Conservation (phyloP, 2,329 filamentous ascomycete genomes). For the Uncinocarpus reesii region DNA sequence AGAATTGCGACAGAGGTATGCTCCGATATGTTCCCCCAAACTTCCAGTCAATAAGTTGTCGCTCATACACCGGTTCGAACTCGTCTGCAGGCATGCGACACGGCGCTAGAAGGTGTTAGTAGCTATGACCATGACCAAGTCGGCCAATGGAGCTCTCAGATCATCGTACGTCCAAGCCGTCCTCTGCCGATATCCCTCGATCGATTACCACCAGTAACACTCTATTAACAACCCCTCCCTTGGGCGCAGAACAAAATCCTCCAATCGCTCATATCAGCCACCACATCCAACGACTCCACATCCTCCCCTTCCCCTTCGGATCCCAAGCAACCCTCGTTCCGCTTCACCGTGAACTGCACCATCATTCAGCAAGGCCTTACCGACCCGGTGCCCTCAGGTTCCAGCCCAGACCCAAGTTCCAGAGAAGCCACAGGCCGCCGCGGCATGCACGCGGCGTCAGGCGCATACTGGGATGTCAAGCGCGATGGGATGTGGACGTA, state of each 20-base stretch:
- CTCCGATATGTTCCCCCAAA: constrained; percentile 16
- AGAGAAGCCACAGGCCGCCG: constrained; percentile 55
- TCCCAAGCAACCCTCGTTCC: constrained; percentile 53
- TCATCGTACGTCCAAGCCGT: constrained; percentile 60
- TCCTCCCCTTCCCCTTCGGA: constrained; percentile 10
- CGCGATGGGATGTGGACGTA: constrained; percentile 46
- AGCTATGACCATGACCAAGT: constrained; percentile 83
- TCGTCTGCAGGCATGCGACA: constrained; percentile 61
- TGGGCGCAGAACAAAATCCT: constrained; percentile 31
- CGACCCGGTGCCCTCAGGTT: constrained; percentile 41
- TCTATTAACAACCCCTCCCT: background rate
- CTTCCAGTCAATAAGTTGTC: background rate
- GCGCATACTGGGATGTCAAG: constrained; percentile 43
- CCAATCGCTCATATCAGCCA: constrained; percentile 35
- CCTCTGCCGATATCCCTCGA: too few species aligned
- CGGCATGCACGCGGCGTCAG: constrained; percentile 50
- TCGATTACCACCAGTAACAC: background rate
- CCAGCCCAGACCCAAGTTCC: constrained; percentile 25
- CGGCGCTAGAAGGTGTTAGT: constrained; percentile 60
- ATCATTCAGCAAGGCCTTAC: constrained; percentile 78
- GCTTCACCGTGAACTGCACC: constrained; percentile 95
- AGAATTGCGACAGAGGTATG: constrained; percentile 77
- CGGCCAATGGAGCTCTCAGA: constrained; percentile 77
- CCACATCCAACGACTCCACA: constrained; percentile 22
- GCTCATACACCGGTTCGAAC: constrained; percentile 13